Base-by-base conservation (phyloP, 495 filamentous ascomycete species). In the Mycothermus thermophilus region DNA sequence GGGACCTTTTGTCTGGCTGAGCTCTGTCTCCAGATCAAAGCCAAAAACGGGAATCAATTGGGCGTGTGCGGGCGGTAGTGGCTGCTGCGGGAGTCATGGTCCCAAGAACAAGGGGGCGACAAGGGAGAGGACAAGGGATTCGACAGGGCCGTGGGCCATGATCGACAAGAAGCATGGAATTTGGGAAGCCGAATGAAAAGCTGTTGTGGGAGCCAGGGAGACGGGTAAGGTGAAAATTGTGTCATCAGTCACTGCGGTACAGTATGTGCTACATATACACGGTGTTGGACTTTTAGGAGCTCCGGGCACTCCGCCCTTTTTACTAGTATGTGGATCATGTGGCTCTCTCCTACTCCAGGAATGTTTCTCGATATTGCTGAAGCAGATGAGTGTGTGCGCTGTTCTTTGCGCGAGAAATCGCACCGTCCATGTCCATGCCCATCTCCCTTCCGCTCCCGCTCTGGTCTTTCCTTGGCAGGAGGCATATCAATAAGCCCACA, bases 21-120 rank as follows among this genome's bases (percentile, higher is more conserved):
- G 38, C 43, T 40, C 46, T 40, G 48, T 46, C n/a, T n/a, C n/a
- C n/a, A n/a, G n/a, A n/a, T n/a, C n/a, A 38, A 52, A 40, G 47
- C 34, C 43, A 38, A 37, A 40, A 35, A 46, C 40, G 50, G 50
- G 50, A 50, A 50, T 52, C 44, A 43, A 48, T 43, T 52, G 34
- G 42, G 42, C 37, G 34, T 34, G 36, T 38, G 49, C 35, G 37
- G 40, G 44, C 24, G 38, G 31, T 30, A n/a, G 37, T 16, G 37
- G 37, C 25, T 26, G 31, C 25, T 22, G 37, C 34, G 46, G 50
- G 41, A 50, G 44, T 31, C 43, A 52, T 48, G 32, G 37, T n/a
- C n/a, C 41, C 19, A 35, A 27, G 41, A 27, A 33, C 37, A 36
- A 42, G 42, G 24, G 17, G 24, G 27, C 12, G 11, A 20, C 22